Evolutionary conservation across 768 basidiomycete genomes (phyloP), one percentile per base, ranked within the genome.

Genomic region (Phlebiopsis flavidoalba): DNA sequence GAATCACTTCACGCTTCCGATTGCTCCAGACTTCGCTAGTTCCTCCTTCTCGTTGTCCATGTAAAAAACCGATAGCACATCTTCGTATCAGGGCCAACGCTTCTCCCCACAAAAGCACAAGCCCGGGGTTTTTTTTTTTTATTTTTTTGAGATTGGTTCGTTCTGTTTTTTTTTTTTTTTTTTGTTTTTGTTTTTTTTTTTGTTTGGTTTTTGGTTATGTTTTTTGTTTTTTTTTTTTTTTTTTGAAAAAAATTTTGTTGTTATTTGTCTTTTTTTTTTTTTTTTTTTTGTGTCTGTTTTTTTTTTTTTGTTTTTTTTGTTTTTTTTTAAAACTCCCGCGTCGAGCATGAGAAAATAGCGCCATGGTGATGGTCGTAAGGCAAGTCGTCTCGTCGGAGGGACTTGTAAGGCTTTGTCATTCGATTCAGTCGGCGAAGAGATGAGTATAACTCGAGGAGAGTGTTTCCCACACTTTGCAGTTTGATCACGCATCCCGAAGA

Each of bases 71-170:
- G 83, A 33, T n/a, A 98, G 70, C 51, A 98, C 87, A 65, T 97
- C 95, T 67, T 98, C 96, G 71, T 93, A 92, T n/a, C 96, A 97
- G 95, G n/a, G 7, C 91, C 94, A 76, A 95, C n/a, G n/a, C 79
- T 62, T 83, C 86, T 75, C 97, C 97, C 92, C 95, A 98, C 2
- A 98, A 79, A 5, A 91, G 74, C 2, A 98, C 89, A 11, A 96
- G 81, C 1, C 97, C 97, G 84, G 82, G 0, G 87, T 94, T n/a
- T n/a, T n/a, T n/a, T n/a, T n/a, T n/a, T n/a, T n/a, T n/a, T n/a
- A n/a, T n/a, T n/a, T n/a, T n/a, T n/a, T n/a, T n/a, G n/a, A n/a
- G n/a, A n/a, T n/a, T n/a, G n/a, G n/a, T n/a, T n/a, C n/a, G n/a
- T n/a, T n/a, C n/a, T n/a, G n/a, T n/a, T n/a, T n/a, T n/a, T n/a